phyloP scores from a whole-genome alignment of 257 asterid species.

The Henckelia pumila region DNA sequence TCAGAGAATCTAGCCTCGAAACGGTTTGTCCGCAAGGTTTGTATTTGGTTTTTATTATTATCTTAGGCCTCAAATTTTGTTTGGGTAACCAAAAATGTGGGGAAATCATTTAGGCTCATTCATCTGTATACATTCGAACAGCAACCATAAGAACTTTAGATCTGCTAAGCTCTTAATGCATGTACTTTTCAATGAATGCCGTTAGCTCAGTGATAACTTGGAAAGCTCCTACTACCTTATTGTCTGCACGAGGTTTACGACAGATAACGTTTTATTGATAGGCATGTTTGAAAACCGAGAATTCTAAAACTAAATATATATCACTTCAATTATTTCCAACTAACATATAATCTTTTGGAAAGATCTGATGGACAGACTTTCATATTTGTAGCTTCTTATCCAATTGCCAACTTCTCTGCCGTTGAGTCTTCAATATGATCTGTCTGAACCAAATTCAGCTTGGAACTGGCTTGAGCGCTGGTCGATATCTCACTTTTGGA shows the following conservation, averaged over 20 bases:
- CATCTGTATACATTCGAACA: neutral
- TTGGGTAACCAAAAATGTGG: no score
- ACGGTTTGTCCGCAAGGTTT: slow-evolving; percentile 69
- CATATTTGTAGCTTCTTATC: slow-evolving; percentile 59
- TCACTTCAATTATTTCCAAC: neutral
- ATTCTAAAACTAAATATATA: no score
- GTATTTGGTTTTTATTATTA: slow-evolving; percentile 23
- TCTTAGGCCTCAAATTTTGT: slow-evolving; percentile 9
- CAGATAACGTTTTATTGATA: no score
- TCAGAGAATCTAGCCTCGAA: slow-evolving; percentile 50
- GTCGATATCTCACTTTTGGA: slow-evolving; percentile 79
- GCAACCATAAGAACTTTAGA: neutral
- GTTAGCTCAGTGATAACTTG: neutral
- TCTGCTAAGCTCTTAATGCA: neutral
- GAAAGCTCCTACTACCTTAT: neutral
- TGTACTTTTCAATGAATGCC: neutral
- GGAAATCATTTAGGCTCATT: neutral
- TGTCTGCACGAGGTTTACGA: neutral
- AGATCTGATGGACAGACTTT: slow-evolving; percentile 18
- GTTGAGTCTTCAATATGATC: slow-evolving; percentile 81
- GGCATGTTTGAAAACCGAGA: neutral
- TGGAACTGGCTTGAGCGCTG: slow-evolving; percentile 90
- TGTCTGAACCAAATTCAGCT: slow-evolving; percentile 70
- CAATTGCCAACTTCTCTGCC: slow-evolving; percentile 74
- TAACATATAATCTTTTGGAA: neutral